Conservation (phyloP, 176 grass and related monocot genomes). For the barley (Hordeum vulgare) region MorexV3_pseudomolecules_assembly NC_058524.1:182217092-182217591, state of each 20-base stretch:
- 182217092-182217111: not conserved
- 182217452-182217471: not conserved
- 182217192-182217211: not conserved
- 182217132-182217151: conserved; percentile 2
- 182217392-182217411: not conserved
- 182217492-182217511: conserved; percentile 12
- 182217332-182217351: not conserved
- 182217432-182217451: not conserved
- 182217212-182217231: not conserved
- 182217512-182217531: not conserved
- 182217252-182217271: not conserved
- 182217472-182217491: not conserved
- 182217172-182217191: conserved; percentile 11
- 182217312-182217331: not conserved
- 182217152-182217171: conserved; percentile 22
- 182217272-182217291: not conserved
- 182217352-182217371: not conserved
- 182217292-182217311: not conserved
- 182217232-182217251: not conserved
- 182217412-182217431: not conserved
- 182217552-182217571: not conserved
- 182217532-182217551: not conserved
- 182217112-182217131: not conserved
- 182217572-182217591: not conserved
- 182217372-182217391: not conserved